Percentiles rank a stretch among this genome's conserved stretches.
Conservation (phyloP, 2,329 filamentous ascomycete species). For the Claviceps arundinis region DNA sequence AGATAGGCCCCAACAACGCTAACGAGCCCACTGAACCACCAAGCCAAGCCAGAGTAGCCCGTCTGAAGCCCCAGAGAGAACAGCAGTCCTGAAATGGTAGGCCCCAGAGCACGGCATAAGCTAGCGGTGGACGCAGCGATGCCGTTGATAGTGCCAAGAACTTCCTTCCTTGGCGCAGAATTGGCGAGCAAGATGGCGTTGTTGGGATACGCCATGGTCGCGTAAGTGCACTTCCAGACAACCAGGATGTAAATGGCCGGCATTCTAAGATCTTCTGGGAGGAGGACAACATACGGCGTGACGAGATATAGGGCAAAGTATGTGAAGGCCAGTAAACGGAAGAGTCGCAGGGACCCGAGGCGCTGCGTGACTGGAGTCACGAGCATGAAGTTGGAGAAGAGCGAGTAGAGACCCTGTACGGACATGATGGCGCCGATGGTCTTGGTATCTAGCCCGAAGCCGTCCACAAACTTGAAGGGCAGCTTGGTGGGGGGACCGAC, state of each 20-base stretch:
- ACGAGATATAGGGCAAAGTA: constrained; percentile 83
- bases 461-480: constrained; percentile 80
- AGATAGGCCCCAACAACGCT: constrained; percentile 62
- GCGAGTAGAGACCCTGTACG: constrained; percentile 77
- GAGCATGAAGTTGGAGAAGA: constrained; percentile 71
- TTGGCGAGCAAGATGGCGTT: constrained; percentile 84
- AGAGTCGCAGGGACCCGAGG: constrained; percentile 68
- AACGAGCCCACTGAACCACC: constrained; percentile 79
- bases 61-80: constrained; percentile 67
- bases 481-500: constrained; percentile 39
- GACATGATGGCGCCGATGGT: constrained; percentile 81
- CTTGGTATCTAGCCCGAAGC: constrained; percentile 72
- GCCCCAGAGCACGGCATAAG: constrained; percentile 75
- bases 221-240: constrained; percentile 85
- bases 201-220: constrained; percentile 82
- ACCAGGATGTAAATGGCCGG: constrained; percentile 64
- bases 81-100: constrained; percentile 73
- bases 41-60: constrained; percentile 78
- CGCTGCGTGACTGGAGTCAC: constrained; percentile 66
- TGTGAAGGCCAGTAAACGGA: constrained; percentile 64
- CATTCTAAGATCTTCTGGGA: constrained; percentile 60
- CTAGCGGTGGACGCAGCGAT: constrained; percentile 85
- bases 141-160: constrained; percentile 86
- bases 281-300: constrained; percentile 77
- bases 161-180: constrained; percentile 67